Evolutionary conservation across 345 rosid genomes (phyloP), one percentile per base, ranked within the genome.

Genomic region (Cardamine resedifolia): DNA sequence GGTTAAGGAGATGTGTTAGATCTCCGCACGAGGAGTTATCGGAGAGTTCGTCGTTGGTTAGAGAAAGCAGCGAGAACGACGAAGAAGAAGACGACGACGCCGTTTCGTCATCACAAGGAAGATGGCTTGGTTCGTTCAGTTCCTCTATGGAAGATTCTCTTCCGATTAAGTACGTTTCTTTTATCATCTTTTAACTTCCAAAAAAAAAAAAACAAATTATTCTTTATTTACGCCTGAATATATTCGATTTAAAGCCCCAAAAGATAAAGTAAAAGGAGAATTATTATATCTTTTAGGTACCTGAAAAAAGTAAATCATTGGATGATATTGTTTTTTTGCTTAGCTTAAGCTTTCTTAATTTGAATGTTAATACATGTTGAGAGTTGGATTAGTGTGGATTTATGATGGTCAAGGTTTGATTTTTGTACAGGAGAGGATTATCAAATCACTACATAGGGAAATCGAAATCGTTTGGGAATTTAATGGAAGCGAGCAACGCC

Each of bases 361-460:
- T 21, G 1, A 18, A 28, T 12, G 68, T 31, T 49, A 18, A 7
- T 15, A 53, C 51, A 26, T 68, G 30, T 4, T 21, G 10, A 9
- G 59, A 39, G 8, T 48, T 52, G 43, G 26, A 30, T 31, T 28
- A 2, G 26, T 64, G 18, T 41, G 43, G 64, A 31, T 48, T n/a
- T 19, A 43, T 65, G 23, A 57, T 73, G 67, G 24, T 58, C 49
- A 43, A 16, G 12, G 12, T 16, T 20, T 60, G 3, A 5, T 31
- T 18, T 44, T 10, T 12, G 9, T 56, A 41, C 79, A 92, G 98
- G 77, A 78, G 88, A 69, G 96, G 98, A 19, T 72, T 92, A 58
- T 92, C 98, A 45, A 88, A 81, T 69, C 90, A 92, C 71, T 90
- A 80, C 64, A 16, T 81, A 0, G 98, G 98, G 36, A 92, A 87